A percentile compares a stretch with the other conserved stretches of the same genome.
phyloP scores from a whole-genome alignment of 1,284 basidiomycete genomes.

The Puccinia sorghi region DNA sequence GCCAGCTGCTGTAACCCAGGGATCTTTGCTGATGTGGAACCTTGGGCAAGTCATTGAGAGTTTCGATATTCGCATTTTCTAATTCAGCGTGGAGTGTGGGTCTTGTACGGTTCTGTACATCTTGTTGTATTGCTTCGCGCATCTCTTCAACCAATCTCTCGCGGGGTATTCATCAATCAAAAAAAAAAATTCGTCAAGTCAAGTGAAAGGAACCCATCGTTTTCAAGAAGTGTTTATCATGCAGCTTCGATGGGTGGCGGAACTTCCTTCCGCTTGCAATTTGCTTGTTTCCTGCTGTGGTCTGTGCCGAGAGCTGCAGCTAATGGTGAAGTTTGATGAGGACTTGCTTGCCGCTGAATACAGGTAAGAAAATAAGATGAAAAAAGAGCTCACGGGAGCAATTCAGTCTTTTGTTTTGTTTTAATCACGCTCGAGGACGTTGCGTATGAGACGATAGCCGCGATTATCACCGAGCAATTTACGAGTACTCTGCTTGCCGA shows the following conservation, averaged over 20 bases:
- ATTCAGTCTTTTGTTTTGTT: neutral
- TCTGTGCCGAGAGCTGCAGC: neutral
- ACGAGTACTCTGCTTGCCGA: constrained; percentile 32
- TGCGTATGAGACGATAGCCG: constrained; percentile 46
- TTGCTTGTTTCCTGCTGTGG: too few relatives aligned
- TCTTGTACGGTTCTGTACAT: neutral
- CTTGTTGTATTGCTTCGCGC: neutral
- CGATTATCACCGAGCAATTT: constrained; percentile 45
- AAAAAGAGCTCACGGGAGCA: neutral
- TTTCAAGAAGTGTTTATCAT: neutral
- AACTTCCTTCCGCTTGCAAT: too few relatives aligned
- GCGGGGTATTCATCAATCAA: neutral
- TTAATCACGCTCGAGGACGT: constrained; percentile 34
- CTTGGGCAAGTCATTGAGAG: neutral
- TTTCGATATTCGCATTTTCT: neutral
- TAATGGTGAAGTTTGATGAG: neutral
- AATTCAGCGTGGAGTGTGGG: neutral
- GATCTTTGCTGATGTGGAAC: neutral
- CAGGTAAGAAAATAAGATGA: neutral
- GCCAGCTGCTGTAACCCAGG: neutral
- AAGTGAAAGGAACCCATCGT: neutral
- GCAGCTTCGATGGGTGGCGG: too few relatives aligned
- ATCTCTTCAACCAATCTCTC: neutral
- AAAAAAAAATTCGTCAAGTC: too few relatives aligned
- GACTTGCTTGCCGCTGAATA: neutral